phyloP scores from a whole-genome alignment of 495 filamentous ascomycete genomes.

The Talaromyces ruber region DNA sequence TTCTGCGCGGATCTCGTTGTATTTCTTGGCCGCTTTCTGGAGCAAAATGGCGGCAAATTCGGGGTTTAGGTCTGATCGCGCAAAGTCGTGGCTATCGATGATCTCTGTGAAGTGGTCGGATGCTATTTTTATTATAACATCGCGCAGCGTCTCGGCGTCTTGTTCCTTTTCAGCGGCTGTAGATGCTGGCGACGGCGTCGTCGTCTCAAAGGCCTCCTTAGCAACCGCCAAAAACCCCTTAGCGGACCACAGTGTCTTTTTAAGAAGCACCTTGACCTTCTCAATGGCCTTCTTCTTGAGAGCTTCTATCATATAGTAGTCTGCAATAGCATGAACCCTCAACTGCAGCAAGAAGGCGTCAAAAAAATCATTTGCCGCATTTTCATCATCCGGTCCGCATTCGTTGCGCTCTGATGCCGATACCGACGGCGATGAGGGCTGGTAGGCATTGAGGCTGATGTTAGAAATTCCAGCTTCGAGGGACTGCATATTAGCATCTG shows the following conservation, averaged over 20 bases:
- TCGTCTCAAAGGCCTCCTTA: not conserved
- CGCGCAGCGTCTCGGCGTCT: not conserved
- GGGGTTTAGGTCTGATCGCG: not conserved
- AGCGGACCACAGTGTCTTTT: not conserved
- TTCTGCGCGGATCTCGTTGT: not conserved
- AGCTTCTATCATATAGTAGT: constrained; percentile 1
- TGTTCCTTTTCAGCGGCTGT: not conserved
- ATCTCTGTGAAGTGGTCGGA: not conserved
- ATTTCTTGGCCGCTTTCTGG: not conserved
- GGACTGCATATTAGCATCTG: not conserved
- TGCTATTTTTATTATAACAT: not conserved
- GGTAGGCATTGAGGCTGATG: not conserved
- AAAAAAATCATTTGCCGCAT: not conserved
- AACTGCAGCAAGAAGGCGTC: not conserved
- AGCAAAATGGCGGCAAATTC: not conserved
- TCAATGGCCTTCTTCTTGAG: not conserved
- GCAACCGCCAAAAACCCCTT: not conserved
- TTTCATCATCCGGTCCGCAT: not conserved
- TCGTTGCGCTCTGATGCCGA: not conserved
- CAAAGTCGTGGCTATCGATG: not conserved
- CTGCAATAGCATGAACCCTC: constrained; percentile 1
- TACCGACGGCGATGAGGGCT: not conserved
- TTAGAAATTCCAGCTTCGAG: not conserved
- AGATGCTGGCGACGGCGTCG: not conserved
- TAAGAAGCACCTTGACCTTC: not conserved